Evolutionary conservation across 305 asterid genomes (phyloP).

Genomic region (Fraxinus floribunda): DNA sequence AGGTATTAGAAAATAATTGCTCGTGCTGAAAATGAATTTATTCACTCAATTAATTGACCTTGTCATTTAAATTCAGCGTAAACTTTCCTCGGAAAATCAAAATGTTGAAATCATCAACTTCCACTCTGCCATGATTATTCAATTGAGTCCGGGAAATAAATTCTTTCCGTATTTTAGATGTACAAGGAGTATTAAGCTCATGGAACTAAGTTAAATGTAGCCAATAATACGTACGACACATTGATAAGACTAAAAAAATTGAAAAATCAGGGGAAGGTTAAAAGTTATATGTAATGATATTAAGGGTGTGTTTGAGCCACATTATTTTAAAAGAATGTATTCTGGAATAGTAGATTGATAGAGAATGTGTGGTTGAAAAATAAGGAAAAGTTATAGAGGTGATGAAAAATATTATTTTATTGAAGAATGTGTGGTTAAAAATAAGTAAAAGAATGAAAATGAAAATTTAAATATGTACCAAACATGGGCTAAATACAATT

Average conservation of each 20-base stretch:
- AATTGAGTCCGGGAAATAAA: not conserved
- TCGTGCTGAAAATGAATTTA: not conserved
- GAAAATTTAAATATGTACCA: too few species aligned
- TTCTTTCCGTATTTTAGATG: not conserved
- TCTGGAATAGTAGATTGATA: too few species aligned
- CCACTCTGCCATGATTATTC: not conserved
- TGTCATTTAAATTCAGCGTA: not conserved
- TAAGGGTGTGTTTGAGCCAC: not conserved
- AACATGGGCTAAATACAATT: too few species aligned
- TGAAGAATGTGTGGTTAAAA: too few species aligned
- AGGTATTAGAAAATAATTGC: not conserved
- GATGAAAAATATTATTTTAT: too few species aligned
- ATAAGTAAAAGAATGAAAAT: too few species aligned
- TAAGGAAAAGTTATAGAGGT: too few species aligned
- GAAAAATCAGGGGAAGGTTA: not conserved
- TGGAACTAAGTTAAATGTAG: not conserved
- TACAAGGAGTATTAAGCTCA: not conserved
- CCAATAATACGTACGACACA: not conserved
- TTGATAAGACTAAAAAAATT: not conserved
- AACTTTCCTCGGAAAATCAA: not conserved
- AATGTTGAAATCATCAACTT: not conserved
- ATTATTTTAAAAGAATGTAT: too few species aligned
- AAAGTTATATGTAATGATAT: not conserved
- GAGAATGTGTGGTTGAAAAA: too few species aligned
- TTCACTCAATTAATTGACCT: not conserved